phyloP scores from a whole-genome alignment of 2,329 filamentous ascomycete species.

The Anisogramma anomala region DNA sequence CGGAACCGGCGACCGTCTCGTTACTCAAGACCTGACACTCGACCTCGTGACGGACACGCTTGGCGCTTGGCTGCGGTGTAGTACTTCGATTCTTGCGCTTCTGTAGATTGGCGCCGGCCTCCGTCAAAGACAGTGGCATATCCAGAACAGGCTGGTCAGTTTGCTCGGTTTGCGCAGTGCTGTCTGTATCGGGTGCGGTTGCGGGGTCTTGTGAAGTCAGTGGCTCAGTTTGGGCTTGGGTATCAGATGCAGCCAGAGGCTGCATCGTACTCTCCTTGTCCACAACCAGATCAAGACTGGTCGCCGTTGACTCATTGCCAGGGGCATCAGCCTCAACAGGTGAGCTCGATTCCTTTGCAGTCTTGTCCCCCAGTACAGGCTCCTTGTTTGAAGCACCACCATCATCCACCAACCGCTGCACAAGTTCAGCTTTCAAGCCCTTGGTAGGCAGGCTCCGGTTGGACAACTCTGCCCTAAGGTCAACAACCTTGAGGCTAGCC shows the following conservation, averaged over 20 bases:
- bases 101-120: constrained; percentile 22
- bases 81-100: constrained; percentile 58
- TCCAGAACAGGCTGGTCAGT: constrained; percentile 1
- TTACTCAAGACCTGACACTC: constrained; percentile 13
- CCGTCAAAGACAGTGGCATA: constrained; percentile 22
- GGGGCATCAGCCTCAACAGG: too few relatives aligned
- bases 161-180: not conserved
- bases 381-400: constrained; percentile 13
- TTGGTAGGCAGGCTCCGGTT: constrained; percentile 55
- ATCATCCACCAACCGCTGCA: constrained; percentile 44
- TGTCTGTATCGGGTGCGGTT: not conserved
- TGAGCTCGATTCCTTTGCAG: constrained; percentile 15
- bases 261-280: constrained; percentile 1
- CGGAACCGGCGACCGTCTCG: constrained; percentile 23
- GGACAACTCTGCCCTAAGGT: constrained; percentile 66
- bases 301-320: constrained; percentile 12
- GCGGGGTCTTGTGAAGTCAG: constrained; percentile 14
- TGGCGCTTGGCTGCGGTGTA: constrained; percentile 44
- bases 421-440: constrained; percentile 60
- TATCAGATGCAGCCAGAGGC: not conserved
- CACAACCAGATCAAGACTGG: constrained; percentile 3
- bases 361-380: constrained; percentile 12
- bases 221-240: constrained; percentile 14
- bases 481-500: constrained; percentile 56
- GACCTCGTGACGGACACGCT: constrained; percentile 36